These are phyloP conservation scores for Lactarius sp. DNA, from an alignment of 768 basidiomycete genomes.

Conservation along the genomic window DNA sequence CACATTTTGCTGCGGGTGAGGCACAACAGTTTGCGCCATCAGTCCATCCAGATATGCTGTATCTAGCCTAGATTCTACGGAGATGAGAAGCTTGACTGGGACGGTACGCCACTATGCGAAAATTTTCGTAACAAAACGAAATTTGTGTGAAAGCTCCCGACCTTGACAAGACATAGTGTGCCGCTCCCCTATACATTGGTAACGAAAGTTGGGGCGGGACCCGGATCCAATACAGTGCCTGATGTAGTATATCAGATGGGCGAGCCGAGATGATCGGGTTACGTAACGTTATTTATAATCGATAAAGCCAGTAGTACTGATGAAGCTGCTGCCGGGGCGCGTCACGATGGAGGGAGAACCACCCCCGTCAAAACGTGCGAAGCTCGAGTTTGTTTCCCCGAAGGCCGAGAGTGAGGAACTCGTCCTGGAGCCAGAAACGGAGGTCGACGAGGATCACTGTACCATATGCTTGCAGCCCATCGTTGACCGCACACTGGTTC, in stretches of 20 bases:
- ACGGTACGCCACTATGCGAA: background rate
- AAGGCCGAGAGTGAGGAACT: background rate
- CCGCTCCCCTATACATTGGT: background rate
- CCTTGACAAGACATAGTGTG: background rate
- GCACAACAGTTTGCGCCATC: background rate
- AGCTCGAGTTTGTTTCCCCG: background rate
- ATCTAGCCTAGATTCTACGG: background rate
- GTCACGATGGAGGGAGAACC: background rate
- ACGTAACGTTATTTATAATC: background rate
- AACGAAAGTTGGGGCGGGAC: background rate
- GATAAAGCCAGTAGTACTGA: too few relatives aligned
- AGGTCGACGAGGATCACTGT: constrained; percentile 57
- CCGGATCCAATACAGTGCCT: too few relatives aligned
- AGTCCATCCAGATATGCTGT: background rate
- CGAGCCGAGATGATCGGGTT: background rate
- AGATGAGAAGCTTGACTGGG: background rate
- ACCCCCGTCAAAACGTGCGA: background rate
- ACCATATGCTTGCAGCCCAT: constrained; percentile 82
- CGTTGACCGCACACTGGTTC: constrained; percentile 74
- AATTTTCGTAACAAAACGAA: background rate
- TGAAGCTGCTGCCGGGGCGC: too few relatives aligned
- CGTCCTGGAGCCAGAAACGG: constrained; percentile 23
- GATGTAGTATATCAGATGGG: background rate
- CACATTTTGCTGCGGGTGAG: background rate
- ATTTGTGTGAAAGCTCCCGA: background rate